phyloP scores from a whole-genome alignment of 176 grass and related monocot species.

The Cenchrus purpureus region DNA sequence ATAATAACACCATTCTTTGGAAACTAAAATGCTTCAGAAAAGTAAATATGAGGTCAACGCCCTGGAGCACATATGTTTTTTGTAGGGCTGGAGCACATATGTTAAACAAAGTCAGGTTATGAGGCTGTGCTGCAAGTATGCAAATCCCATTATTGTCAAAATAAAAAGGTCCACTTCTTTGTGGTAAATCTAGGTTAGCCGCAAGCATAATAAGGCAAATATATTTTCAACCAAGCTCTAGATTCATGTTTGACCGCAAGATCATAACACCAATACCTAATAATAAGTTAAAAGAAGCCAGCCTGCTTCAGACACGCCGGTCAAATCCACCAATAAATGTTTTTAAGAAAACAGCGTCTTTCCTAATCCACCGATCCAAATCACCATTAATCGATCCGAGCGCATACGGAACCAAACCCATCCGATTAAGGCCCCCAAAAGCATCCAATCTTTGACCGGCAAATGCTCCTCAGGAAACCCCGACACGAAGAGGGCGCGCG shows the following conservation, averaged over 20 bases:
- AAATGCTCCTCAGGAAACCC: slow-evolving; percentile 7
- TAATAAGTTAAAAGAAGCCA: not conserved
- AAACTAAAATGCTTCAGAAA: not conserved
- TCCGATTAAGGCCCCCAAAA: not conserved
- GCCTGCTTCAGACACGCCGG: slow-evolving; percentile 13
- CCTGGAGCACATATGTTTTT: not conserved
- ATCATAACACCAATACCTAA: not conserved
- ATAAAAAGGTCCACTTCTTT: not conserved
- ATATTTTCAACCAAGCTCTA: slow-evolving; percentile 13
- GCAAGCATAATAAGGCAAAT: not conserved
- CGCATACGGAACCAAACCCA: not conserved
- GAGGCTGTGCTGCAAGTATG: slow-evolving; percentile 4
- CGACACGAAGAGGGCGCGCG: not conserved
- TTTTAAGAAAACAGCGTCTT: not conserved
- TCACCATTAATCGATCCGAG: not conserved
- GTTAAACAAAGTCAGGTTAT: slow-evolving; percentile 5
- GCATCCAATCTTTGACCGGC: slow-evolving; percentile 25
- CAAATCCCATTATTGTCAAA: slow-evolving; percentile 1
- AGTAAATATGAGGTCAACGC: not conserved
- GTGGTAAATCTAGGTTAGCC: not conserved
- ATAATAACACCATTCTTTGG: not conserved
- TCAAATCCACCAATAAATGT: slow-evolving; percentile 30
- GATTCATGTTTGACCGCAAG: not conserved
- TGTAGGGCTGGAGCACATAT: not conserved
- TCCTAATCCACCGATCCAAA: slow-evolving; percentile 5